phyloP scores from a whole-genome alignment of 352 stramenopile genomes.

The Phytopythium delawarense region DNA sequence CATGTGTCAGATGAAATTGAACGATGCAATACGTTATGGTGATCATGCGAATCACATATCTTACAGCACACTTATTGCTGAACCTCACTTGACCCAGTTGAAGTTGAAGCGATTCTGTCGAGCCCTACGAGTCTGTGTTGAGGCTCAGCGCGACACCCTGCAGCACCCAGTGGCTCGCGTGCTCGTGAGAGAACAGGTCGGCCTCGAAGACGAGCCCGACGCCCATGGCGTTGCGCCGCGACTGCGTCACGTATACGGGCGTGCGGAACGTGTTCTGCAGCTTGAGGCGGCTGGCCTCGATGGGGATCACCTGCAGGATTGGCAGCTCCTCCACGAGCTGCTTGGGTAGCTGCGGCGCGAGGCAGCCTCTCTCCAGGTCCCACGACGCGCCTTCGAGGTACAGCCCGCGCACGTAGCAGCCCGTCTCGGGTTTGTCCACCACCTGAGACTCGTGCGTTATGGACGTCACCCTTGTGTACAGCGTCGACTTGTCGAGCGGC shows the following conservation, averaged over 20 bases:
- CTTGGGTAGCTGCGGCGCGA: constrained; percentile 90
- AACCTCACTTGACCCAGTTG: too few species aligned
- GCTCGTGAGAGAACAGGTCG: constrained; percentile 89
- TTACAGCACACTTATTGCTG: not conserved
- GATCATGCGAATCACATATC: too few species aligned
- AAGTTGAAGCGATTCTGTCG: too few species aligned
- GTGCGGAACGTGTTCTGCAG: constrained; percentile 94
- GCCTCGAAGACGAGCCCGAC: constrained; percentile 94
- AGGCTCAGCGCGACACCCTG: constrained; percentile 92
- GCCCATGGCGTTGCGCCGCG: constrained; percentile 93
- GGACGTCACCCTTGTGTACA: constrained; percentile 92
- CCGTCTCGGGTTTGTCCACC: constrained; percentile 60
- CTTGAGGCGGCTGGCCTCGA: constrained; percentile 94
- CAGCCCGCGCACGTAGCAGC: constrained; percentile 90
- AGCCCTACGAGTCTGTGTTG: constrained; percentile 86
- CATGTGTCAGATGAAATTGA: not conserved
- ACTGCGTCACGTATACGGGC: constrained; percentile 95
- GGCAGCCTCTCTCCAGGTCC: constrained; percentile 72
- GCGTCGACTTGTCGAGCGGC: constrained; percentile 93
- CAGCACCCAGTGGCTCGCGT: constrained; percentile 92
- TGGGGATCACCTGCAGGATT: constrained; percentile 94
- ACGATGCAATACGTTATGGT: too few species aligned
- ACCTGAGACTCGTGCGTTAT: constrained; percentile 73
- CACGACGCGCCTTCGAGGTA: constrained; percentile 94
- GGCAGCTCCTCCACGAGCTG: constrained; percentile 94